These are phyloP conservation scores for Scopulariopsis brevicaulis DNA, from an alignment of 2,329 filamentous ascomycete genomes.

Conservation along the genomic window DNA sequence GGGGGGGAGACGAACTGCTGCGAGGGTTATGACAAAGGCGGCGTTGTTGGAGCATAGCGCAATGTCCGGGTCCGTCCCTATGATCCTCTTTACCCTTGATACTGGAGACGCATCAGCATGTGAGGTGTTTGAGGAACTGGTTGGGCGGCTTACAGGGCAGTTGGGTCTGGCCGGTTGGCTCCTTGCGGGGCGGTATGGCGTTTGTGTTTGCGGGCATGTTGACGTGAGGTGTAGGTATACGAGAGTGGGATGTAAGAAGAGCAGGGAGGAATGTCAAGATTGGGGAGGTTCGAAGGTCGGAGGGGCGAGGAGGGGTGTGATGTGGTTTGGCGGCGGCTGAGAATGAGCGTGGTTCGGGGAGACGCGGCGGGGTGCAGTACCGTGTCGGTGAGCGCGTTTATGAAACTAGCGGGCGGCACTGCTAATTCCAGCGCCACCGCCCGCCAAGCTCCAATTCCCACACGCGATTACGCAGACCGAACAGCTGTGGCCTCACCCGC, in stretches of 20 bases:
- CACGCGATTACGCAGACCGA: not conserved
- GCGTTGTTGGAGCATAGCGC: slow-evolving; percentile 83
- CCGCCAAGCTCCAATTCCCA: not conserved
- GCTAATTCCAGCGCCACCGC: not conserved
- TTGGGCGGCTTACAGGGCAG: slow-evolving; percentile 58
- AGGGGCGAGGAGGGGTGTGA: not conserved
- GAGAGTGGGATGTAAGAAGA: not conserved
- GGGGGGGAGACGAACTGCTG: slow-evolving; percentile 47
- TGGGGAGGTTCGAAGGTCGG: not conserved
- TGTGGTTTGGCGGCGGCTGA: too few relatives aligned
- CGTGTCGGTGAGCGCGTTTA: too few relatives aligned
- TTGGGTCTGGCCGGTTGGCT: slow-evolving; percentile 74
- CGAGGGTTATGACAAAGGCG: slow-evolving; percentile 85
- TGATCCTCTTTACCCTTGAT: slow-evolving; percentile 91
- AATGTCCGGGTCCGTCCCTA: slow-evolving; percentile 78
- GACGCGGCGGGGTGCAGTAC: too few relatives aligned
- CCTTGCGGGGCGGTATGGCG: slow-evolving; percentile 67
- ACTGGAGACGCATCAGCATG: slow-evolving; percentile 40
- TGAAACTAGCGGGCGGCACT: too few relatives aligned
- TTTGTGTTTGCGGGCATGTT: slow-evolving; percentile 85
- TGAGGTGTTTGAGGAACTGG: not conserved
- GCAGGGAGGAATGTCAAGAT: not conserved
- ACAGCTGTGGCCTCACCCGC: not conserved
- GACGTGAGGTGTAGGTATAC: too few relatives aligned
- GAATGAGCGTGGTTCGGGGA: too few relatives aligned